phyloP scores from a whole-genome alignment of 345 rosid genomes.

The Eucalyptus albens region DNA sequence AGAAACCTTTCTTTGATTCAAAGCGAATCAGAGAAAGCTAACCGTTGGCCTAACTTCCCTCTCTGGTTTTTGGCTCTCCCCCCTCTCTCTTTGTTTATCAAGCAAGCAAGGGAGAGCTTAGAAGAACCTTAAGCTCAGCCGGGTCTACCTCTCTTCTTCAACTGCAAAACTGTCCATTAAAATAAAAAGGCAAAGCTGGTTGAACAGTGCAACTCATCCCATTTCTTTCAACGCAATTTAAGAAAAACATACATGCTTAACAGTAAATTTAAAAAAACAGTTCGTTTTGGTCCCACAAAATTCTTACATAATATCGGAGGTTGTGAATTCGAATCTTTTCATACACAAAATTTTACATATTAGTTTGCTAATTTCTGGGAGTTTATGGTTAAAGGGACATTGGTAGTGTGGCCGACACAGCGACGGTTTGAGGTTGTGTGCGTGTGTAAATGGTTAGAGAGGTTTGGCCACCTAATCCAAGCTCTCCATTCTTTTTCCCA shows the following conservation, averaged over 20 bases:
- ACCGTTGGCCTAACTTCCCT: conserved; percentile 69
- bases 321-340: too few species aligned
- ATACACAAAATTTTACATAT: too few species aligned
- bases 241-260: not conserved
- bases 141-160: not conserved
- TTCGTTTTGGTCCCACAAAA: accelerated
- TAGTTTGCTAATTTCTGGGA: not conserved
- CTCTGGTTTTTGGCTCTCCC: not conserved
- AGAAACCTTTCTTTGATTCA: not conserved
- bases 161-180: not conserved
- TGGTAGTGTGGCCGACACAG: not conserved
- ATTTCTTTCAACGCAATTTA: not conserved
- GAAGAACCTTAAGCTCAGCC: not conserved
- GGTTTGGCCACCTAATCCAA: not conserved
- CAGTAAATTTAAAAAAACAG: too few species aligned
- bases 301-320: too few species aligned
- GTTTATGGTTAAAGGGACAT: not conserved
- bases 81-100: conserved; percentile 16
- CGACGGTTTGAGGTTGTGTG: not conserved
- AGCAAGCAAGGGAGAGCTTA: conserved; percentile 18
- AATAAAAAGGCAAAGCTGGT: not conserved
- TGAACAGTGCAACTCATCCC: not conserved
- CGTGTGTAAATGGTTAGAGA: not conserved
- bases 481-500: not conserved
- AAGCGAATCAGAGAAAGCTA: conserved; percentile 21